Base-by-base conservation (phyloP, 176 grass and related monocot genomes). In the Calamus simplicifolius region DNA sequence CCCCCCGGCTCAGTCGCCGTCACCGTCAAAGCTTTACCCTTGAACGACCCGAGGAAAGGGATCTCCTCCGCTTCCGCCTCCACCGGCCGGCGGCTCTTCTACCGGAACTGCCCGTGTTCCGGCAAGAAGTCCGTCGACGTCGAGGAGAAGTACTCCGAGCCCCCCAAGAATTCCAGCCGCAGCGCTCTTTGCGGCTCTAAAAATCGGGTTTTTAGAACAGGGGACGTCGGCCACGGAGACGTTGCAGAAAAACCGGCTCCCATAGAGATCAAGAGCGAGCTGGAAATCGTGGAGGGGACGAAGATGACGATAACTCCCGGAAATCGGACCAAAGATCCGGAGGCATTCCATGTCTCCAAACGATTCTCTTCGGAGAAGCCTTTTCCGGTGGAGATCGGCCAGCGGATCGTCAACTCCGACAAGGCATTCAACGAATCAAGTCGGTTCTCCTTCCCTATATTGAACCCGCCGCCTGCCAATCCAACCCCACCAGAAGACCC, bases 91-190 rank as follows among this genome's bases (percentile, higher is more conserved):
- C 48, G 76, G 51, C 53, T 83, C 4, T 86, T 86, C 70, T 6
- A 59, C 25, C 56, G 80, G 29, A 78, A 69, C 56, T 85, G 86
- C 75, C 86, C 86, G 6, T 89, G 81, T 50, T 63, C 62, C 5
- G 74, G 86, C 8, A 75, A 76, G 71, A 89, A 89, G 78, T 82
- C 78, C 12, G 77, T 85, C 57, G 80, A 79, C 57, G 77, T 89
- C 4, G 81, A 76, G 17, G 73, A 82, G 13, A 81, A 75, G 51
- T 71, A 73, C 62, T 59, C 58, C 5, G 59, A 81, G 17, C 27
- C 53, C 8, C 52, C 53, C 8, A 75, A 25, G 43, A 75, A 61
- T n/a, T 19, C 7, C 16, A 63, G 4, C 3, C 76, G 58, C 62
- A 58, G 2, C 25, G 15, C 0, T 15, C 25, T 12, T 30, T 27